These are phyloP conservation scores for Diaporthe australafricana DNA, from an alignment of 2,329 filamentous ascomycete genomes.

Conservation along the genomic window DNA sequence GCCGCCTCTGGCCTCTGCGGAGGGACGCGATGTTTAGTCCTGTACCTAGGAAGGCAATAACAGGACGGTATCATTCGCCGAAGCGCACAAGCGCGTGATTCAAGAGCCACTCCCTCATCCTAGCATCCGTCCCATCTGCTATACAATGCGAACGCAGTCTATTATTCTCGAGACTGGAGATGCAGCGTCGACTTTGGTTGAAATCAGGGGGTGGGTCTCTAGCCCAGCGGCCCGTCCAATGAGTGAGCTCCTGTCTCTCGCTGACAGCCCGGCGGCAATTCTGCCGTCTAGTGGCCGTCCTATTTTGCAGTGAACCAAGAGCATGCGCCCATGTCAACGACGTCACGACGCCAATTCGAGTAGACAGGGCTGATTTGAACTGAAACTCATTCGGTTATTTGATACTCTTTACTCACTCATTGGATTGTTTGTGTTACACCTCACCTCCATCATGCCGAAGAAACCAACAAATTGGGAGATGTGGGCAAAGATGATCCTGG, in stretches of 20 bases:
- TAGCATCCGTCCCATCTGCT: not conserved
- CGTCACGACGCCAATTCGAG: conserved; percentile 24
- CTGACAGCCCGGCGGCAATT: conserved; percentile 29
- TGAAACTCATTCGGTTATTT: conserved; percentile 23
- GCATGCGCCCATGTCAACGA: conserved; percentile 20
- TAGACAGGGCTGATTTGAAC: conserved; percentile 12
- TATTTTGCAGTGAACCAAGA: conserved; percentile 8
- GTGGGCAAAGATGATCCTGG: conserved; percentile 77
- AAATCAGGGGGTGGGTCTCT: conserved; percentile 14
- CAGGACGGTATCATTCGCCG: not conserved
- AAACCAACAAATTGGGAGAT: conserved; percentile 66
- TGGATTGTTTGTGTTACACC: not conserved
- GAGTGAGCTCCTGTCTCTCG: conserved; percentile 20
- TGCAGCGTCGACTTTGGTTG: conserved; percentile 17
- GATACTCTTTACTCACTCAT: not conserved
- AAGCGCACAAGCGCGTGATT: not conserved
- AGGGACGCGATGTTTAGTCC: not conserved
- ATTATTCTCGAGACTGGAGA: conserved; percentile 7
- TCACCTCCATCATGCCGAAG: conserved; percentile 50
- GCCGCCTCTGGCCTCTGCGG: not conserved
- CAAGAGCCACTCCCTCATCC: not conserved
- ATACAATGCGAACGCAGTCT: not conserved
- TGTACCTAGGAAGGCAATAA: not conserved
- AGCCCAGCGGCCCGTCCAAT: conserved; percentile 19
- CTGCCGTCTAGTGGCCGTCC: conserved; percentile 30